Evolutionary conservation across 2,329 filamentous ascomycete species (phyloP), one percentile per base, ranked within the genome.

Genomic region (Xylaria digitata): DNA sequence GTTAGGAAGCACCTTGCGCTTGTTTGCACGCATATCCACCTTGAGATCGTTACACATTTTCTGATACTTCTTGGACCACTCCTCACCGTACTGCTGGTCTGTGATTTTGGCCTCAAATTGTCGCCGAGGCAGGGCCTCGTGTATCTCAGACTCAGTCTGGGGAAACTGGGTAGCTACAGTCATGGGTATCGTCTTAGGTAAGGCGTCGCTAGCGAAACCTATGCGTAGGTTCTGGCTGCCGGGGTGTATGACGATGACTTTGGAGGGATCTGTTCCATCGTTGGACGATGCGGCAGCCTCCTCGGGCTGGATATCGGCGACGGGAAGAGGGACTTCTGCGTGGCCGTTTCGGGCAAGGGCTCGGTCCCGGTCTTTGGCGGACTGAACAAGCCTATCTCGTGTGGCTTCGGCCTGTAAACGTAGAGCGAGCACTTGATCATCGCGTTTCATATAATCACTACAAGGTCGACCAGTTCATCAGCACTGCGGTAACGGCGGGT

Each of bases 401-500:
- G 89, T 90, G 73, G 95, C 93, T 78, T 99, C 96, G 79, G 90
- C 91, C 75, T 97, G 93, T 17, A 97, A 87, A 75, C 96, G 90
- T 63, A 95, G 88, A 13, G 95, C 93, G 40, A 99, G 89, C 66
- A 97, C 90, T 82, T 99, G 96, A 75, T 98, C 96, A 83, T 99
- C 96, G 76, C 95, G 91, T 83, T 99, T 99, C 82, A 99, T 92
- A 75, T 97, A 99, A 78, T 99, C 96, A 68, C 94, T 97, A 73
- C 37, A 52, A 65, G 57, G 72, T 48, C 66, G 62, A 53, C 32
- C 67, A 78, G 72, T 61, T 68, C 30, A 17, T 66, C 34, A 64
- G 62, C 67, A 49, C 19, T 42, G 54, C n/a, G n/a, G 58, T 42
- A 46, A 34, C 8, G 34, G 34, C 2, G 37, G 26, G 32, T 3